Base-by-base conservation (phyloP, 2,329 filamentous ascomycete species). In the Eutypella sp. region DNA sequence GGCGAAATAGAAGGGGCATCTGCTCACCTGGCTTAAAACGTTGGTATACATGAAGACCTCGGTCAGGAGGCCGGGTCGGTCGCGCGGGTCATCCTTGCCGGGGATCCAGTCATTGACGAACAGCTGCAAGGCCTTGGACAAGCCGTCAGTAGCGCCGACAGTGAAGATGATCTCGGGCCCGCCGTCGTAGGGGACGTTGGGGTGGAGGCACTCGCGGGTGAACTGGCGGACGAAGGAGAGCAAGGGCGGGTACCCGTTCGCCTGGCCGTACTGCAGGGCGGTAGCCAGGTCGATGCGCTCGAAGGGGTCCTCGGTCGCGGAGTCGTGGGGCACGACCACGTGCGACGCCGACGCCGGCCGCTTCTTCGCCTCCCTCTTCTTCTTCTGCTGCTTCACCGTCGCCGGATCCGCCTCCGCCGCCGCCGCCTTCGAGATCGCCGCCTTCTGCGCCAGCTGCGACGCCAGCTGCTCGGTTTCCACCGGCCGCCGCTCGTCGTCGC, bases 251-350 rank as follows among this genome's bases (percentile, higher is more conserved):
- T 95, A 92, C 40, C 91, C 91, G 49, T 85, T 76, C 2, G 87
- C 84, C n/a, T 78, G 80, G 49, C 89, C 89, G 70, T 96, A 96
- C 68, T 96, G 91, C 43, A 96, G 73, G 3, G 89, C 89, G 0
- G 87, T 86, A 43, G 81, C 77, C 24, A 96, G 69, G 62, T 96
- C 91, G 57, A 96, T 87, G 69, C 85, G 87, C 59, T 78, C 79
- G 24, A 79, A 57, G 0, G 78, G 73, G 56, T 91, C 78, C 38
- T 70, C 58, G 40, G 79, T 74, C 3, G 70, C 62, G 13, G 79
- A 50, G 18, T 60, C 59, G 37, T 66, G 80, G 41, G 78, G 91
- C 0, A 96, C 82, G 4, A 80, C 72, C 41, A 96, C 71, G 56
- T 84, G 83, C 5, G 72, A 58, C 27, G 70, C 59, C 13, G 65